phyloP scores from a whole-genome alignment of 352 stramenopile species.

The Blastocystis sp. region DNA sequence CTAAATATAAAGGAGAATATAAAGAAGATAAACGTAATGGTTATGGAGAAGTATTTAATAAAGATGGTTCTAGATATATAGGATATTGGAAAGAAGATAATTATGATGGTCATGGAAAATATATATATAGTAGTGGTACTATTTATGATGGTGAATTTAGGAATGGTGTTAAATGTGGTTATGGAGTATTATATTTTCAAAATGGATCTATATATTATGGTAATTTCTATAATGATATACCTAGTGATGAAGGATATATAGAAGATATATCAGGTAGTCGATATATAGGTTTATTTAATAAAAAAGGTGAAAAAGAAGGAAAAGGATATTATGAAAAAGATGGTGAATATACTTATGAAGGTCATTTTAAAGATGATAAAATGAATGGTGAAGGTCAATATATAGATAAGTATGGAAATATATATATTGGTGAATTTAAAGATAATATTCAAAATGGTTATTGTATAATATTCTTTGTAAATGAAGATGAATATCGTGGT shows the following conservation, averaged over 20 bases:
- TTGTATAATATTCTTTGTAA: not conserved
- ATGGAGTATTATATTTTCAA: not conserved
- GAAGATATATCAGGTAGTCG: not conserved
- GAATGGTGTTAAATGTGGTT: conserved; percentile 1
- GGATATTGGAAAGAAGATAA: conserved; percentile 25
- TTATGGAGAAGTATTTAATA: conserved; percentile 19
- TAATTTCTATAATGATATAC: conserved; percentile 2
- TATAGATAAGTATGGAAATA: not conserved
- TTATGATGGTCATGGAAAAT: conserved; percentile 16
- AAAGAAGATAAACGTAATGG: conserved; percentile 24
- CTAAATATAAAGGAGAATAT: not conserved
- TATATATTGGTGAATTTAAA: conserved; percentile 12
- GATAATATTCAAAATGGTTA: conserved; percentile 2
- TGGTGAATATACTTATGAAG: not conserved
- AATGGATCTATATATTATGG: conserved; percentile 3
- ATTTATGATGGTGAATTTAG: conserved; percentile 21
- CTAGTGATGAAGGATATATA: not conserved
- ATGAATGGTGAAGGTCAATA: not conserved
- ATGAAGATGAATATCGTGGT: conserved; percentile 3
- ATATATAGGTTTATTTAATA: conserved; percentile 3
- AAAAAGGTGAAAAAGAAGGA: not conserved
- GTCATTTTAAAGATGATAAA: conserved; percentile 4
- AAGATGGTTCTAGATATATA: not conserved
- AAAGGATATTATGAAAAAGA: not conserved
- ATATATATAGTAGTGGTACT: conserved; percentile 4